phyloP scores from a whole-genome alignment of 2,329 filamentous ascomycete genomes.

The Monascus ruber region DNA sequence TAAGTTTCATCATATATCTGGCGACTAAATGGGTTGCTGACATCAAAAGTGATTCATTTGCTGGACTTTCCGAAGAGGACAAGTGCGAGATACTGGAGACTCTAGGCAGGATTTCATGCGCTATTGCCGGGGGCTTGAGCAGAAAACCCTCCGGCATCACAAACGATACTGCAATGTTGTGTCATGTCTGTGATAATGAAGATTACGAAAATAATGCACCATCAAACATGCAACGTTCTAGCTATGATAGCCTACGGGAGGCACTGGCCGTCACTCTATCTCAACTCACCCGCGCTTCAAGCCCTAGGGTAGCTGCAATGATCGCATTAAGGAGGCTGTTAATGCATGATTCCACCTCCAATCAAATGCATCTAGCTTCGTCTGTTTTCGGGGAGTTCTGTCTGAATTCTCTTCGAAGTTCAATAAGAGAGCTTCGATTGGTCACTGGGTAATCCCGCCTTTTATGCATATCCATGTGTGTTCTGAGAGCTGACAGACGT shows the following conservation, averaged over 20 bases:
- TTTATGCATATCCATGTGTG: background rate
- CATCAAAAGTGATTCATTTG: slow-evolving; percentile 29
- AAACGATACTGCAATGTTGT: slow-evolving; percentile 16
- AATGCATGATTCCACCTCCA: slow-evolving; percentile 50
- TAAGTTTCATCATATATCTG: slow-evolving; percentile 26
- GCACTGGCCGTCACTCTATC: slow-evolving; percentile 34
- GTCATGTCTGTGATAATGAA: slow-evolving; percentile 27
- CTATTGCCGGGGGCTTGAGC: slow-evolving; percentile 37
- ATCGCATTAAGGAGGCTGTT: slow-evolving; percentile 57
- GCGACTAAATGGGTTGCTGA: slow-evolving; percentile 1
- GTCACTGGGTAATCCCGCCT: slow-evolving; percentile 50
- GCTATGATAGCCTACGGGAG: slow-evolving; percentile 26
- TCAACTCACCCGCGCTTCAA: slow-evolving; percentile 39
- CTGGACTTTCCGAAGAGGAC: slow-evolving; percentile 36
- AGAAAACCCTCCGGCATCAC: slow-evolving; percentile 15
- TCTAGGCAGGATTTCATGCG: slow-evolving; percentile 49
- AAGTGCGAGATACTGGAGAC: slow-evolving; percentile 44
- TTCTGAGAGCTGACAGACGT: slow-evolving; percentile 5
- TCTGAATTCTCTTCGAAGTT: slow-evolving; percentile 69
- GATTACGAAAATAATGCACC: slow-evolving; percentile 6
- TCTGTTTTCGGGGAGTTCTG: slow-evolving; percentile 69
- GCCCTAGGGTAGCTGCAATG: slow-evolving; percentile 59
- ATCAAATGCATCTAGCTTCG: slow-evolving; percentile 54
- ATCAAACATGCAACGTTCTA: slow-evolving; percentile 7
- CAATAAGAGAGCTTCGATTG: slow-evolving; percentile 71